These are phyloP conservation scores for Torulaspora microellipsoides DNA, from an alignment of 805 yeast genomes.

Conservation along the genomic window DNA sequence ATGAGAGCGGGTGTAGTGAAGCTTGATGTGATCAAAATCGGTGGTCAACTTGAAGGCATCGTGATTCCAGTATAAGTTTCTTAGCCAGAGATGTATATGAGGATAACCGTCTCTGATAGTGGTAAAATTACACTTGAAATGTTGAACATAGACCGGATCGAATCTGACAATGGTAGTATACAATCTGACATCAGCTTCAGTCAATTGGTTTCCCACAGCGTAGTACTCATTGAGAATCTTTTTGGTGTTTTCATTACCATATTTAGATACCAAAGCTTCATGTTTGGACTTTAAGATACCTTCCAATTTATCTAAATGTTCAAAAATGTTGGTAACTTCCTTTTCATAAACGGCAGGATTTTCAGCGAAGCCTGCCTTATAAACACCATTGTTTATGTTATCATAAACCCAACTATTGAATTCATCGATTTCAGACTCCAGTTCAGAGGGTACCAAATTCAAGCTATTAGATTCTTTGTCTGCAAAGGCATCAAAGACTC, in stretches of 20 bases:
- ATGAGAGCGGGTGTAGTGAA: constrained; percentile 87
- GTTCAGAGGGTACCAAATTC: constrained; percentile 57
- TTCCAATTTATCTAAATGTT: constrained; percentile 68
- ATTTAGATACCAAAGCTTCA: constrained; percentile 22
- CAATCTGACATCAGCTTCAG: constrained; percentile 88
- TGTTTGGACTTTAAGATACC: constrained; percentile 47
- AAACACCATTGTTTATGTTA: constrained; percentile 86
- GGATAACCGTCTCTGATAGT: constrained; percentile 81
- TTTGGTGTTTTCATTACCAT: constrained; percentile 13
- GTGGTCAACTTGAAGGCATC: constrained; percentile 76
- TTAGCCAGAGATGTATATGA: constrained; percentile 69
- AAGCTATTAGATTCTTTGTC: constrained; percentile 45
- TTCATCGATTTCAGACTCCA: constrained; percentile 61
- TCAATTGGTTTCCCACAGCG: constrained; percentile 60
- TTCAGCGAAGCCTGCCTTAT: constrained; percentile 85
- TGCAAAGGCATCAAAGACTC: constrained; percentile 54
- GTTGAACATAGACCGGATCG: constrained; percentile 91
- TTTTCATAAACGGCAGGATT: constrained; percentile 74
- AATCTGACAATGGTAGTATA: constrained; percentile 85
- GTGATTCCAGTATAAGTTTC: constrained; percentile 74
- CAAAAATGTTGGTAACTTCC: constrained; percentile 61
- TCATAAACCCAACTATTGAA: constrained; percentile 80
- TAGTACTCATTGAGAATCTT: constrained; percentile 34
- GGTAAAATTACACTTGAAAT: constrained; percentile 86
- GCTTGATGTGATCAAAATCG: constrained; percentile 83